Evolutionary conservation across 2,329 filamentous ascomycete genomes (phyloP).

Genomic region (Aureobasidium sp.): DNA sequence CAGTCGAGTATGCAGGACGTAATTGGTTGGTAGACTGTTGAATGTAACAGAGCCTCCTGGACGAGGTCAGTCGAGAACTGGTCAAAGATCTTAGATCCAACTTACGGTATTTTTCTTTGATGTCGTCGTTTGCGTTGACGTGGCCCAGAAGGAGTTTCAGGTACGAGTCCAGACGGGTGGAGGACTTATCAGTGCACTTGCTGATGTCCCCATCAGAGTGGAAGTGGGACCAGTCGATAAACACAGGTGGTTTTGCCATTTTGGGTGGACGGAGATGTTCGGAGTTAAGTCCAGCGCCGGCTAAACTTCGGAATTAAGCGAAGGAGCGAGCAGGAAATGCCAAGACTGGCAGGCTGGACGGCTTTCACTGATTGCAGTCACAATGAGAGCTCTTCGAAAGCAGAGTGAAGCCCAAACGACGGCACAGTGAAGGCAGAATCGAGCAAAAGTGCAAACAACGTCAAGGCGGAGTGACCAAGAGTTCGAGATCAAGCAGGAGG

Average conservation of each 20-base stretch:
- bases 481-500: neutral
- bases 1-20: conserved; percentile 41
- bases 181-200: neutral
- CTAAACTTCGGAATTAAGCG: neutral
- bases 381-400: neutral
- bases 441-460: neutral
- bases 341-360: neutral
- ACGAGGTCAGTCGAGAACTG: neutral
- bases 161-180: neutral
- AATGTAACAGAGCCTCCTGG: conserved; percentile 25
- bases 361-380: neutral
- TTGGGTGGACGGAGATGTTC: neutral
- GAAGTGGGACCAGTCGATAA: neutral
- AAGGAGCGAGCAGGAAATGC: too few relatives aligned
- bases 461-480: neutral
- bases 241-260: neutral
- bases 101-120: neutral
- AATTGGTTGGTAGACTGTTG: conserved; percentile 46
- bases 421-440: neutral
- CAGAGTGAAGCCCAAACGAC: neutral
- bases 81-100: neutral
- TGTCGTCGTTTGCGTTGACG: neutral
- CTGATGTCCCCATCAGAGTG: neutral
- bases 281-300: neutral
- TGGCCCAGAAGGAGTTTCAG: neutral